Conservation (phyloP, 352 stramenopile genomes). For the Thalassiosira allenii region DNA sequence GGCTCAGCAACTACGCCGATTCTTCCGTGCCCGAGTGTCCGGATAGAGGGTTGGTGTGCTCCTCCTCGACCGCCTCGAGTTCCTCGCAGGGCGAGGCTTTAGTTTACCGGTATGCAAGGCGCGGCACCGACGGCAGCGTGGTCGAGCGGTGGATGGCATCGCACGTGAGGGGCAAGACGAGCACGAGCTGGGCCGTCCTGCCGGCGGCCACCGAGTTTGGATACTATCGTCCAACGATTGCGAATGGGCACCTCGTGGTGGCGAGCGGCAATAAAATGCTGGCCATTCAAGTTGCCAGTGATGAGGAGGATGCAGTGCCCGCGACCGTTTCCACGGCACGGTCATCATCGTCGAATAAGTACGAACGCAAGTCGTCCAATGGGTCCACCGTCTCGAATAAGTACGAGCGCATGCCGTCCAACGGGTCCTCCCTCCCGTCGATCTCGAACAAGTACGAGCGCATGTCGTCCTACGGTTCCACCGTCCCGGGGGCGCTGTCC, state of each 20-base stretch:
- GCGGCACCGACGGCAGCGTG: conserved; percentile 15
- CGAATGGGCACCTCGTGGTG: conserved; percentile 32
- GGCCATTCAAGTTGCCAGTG: conserved; percentile 44
- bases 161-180: conserved; percentile 28
- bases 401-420: too few relatives aligned
- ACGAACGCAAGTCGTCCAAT: background rate
- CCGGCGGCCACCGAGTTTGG: conserved; percentile 23
- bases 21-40: conserved; percentile 32
- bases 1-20: conserved; percentile 11
- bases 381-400: too few relatives aligned
- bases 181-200: conserved; percentile 32
- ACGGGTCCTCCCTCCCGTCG: too few relatives aligned
- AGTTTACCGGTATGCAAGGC: conserved; percentile 27
- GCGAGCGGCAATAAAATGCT: conserved; percentile 17
- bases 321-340: too few relatives aligned
- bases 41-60: conserved; percentile 19
- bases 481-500: too few relatives aligned
- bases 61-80: background rate
- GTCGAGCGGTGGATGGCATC: conserved; percentile 34
- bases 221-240: conserved; percentile 28
- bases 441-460: too few relatives aligned
- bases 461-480: too few relatives aligned
- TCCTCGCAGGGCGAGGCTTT: conserved; percentile 9
- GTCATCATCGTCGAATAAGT: background rate
- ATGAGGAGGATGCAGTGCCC: conserved; percentile 8